Evolutionary conservation across 2,329 filamentous ascomycete genomes (phyloP).

Genomic region (Trichoderma koningii): DNA sequence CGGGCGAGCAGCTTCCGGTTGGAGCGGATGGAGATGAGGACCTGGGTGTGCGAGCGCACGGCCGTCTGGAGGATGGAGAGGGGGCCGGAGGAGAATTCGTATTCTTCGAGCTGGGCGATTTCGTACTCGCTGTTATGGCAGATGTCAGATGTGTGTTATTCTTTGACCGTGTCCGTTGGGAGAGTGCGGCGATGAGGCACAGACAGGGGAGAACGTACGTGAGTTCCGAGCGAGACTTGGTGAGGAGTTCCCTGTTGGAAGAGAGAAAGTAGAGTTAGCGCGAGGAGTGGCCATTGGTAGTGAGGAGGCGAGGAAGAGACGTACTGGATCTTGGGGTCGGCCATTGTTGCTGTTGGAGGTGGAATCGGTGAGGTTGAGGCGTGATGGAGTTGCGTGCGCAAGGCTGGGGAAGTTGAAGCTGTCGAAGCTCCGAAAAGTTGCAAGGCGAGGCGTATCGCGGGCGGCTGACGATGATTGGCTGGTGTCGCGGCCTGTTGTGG

Average conservation of each 20-base stretch:
- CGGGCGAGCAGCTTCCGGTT: slow-evolving; percentile 96
- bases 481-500: slow-evolving; percentile 15
- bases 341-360: slow-evolving; percentile 48
- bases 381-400: slow-evolving; percentile 35
- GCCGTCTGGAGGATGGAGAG: slow-evolving; percentile 95
- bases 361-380: slow-evolving; percentile 15
- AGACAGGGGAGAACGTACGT: slow-evolving; percentile 64
- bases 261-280: slow-evolving; percentile 5
- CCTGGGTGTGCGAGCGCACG: slow-evolving; percentile 90
- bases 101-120: slow-evolving; percentile 68
- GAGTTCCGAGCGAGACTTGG: slow-evolving; percentile 85
- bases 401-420: slow-evolving; percentile 38
- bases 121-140: slow-evolving; percentile 73
- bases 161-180: slow-evolving; percentile 26
- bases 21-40: slow-evolving; percentile 96
- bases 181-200: slow-evolving; percentile 24
- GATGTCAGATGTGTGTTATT: slow-evolving; percentile 15
- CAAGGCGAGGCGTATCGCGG: slow-evolving; percentile 25
- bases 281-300: background rate
- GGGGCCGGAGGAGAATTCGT: slow-evolving; percentile 56
- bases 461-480: slow-evolving; percentile 36
- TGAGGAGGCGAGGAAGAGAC: slow-evolving; percentile 33
- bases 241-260: slow-evolving; percentile 73
- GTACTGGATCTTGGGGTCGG: slow-evolving; percentile 73
- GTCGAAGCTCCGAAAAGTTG: slow-evolving; percentile 39